Base-by-base conservation (phyloP, 352 stramenopile species). In the Pythium rishiriense region DNA sequence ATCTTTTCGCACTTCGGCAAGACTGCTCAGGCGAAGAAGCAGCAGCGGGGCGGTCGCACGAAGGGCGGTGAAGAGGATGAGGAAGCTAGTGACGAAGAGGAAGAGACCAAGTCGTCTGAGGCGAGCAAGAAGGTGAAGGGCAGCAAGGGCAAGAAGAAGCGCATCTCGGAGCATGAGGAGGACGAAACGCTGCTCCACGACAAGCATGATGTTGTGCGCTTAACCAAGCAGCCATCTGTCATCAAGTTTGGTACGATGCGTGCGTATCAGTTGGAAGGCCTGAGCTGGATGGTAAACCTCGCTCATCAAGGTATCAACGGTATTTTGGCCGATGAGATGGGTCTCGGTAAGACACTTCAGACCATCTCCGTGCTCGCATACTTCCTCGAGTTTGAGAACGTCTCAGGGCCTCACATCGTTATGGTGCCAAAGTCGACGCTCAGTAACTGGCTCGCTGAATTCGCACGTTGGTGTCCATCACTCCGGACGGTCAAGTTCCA, bases 301-400 rank as follows among this genome's bases (percentile, higher is more conserved):
- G 95, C 98, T 56, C 96, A 99, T 69, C 98, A 99, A 65, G 96
- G 98, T 50, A 94, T 99, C 50, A 99, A 99, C 76, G 97, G 96
- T 14, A 99, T 99, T 53, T 73, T 99, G 26, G 98, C 96, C 0
- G 97, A 99, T 68, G 97, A 99, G 74, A 98, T 99, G 93, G 94
- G 91, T 64, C 85, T 99, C n/a, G 97, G 97, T 33, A 99, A 99
- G 74, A 99, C 97, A 0, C 91, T 99, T 33, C 93, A 96, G 64
- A 96, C 87, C 22, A 96, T 96, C 54, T 96, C 87, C 0, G 85
- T 96, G 59, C 69, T 96, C 25, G 87, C 64, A 5, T 96, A 96
- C 58, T 92, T 94, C 35, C 69, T 76, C 29, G 86, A 95, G 68
- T 96, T 88, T 42, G 81, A 96, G 37, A 89, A 94, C 51, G 74